Conservation (phyloP, 805 yeast genomes). For the Starmerella powellii region DNA sequence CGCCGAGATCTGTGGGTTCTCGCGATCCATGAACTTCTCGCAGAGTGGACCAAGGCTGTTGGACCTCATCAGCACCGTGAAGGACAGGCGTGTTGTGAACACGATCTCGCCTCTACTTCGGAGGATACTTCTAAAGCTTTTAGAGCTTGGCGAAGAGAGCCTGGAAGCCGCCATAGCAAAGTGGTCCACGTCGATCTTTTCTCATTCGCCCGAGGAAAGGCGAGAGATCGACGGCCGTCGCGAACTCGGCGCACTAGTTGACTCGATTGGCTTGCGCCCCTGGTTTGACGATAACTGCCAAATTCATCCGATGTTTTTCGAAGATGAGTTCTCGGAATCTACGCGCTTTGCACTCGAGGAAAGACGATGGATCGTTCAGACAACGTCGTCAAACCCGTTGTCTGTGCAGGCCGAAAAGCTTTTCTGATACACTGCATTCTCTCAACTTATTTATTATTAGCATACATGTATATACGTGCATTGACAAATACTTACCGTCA, state of each 20-base stretch:
- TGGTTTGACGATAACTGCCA: constrained; percentile 4
- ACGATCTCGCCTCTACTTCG: constrained; percentile 12
- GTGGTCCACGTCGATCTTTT: constrained; percentile 9
- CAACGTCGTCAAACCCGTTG: neutral
- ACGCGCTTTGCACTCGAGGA: neutral
- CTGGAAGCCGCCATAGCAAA: constrained; percentile 1
- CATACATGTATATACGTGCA: neutral
- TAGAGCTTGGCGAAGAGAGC: constrained; percentile 4
- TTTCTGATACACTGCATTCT: neutral
- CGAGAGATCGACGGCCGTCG: neutral
- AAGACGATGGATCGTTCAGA: neutral
- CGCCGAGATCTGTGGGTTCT: constrained; percentile 1
- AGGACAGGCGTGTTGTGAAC: constrained; percentile 6
- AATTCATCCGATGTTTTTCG: neutral
- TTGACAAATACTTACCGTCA: neutral
- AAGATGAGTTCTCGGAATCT: neutral
- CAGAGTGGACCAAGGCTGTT: neutral
- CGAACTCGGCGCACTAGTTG: neutral
- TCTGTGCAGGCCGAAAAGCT: neutral
- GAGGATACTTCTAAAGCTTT: constrained; percentile 3
- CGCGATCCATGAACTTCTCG: constrained; percentile 1
- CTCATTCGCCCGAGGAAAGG: constrained; percentile 5
- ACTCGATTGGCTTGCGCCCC: neutral
- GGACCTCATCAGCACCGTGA: constrained; percentile 2
- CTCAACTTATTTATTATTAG: neutral